Evolutionary conservation across 495 filamentous ascomycete species (phyloP).

Genomic region (Daldinia vernicosa): DNA sequence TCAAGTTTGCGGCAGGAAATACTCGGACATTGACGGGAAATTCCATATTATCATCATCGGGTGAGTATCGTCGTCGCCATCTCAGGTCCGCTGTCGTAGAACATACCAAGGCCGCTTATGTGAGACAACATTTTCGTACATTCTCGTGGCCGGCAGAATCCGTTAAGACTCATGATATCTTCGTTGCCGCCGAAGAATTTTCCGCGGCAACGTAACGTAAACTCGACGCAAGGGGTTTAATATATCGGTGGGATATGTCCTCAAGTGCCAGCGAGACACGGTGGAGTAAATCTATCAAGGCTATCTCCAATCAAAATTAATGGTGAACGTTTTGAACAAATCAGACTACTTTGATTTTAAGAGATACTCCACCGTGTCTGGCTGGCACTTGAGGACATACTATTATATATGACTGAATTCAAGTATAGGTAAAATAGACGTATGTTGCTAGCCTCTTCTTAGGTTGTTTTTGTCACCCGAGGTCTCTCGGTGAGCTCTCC

Average conservation of each 20-base stretch:
- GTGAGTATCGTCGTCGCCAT: neutral
- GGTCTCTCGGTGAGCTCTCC: too few relatives aligned
- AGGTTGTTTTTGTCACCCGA: neutral
- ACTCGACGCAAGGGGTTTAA: neutral
- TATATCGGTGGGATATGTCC: neutral
- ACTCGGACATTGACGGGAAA: neutral
- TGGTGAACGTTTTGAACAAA: too few relatives aligned
- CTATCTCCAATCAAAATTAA: too few relatives aligned
- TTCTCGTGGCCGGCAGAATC: neutral
- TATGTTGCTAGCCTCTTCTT: neutral
- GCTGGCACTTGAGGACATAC: too few relatives aligned
- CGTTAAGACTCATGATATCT: neutral
- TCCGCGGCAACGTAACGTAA: neutral
- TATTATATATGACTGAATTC: neutral
- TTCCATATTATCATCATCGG: neutral
- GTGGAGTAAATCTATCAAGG: too few relatives aligned
- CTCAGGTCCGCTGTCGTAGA: neutral
- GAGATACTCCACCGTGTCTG: too few relatives aligned
- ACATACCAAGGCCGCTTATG: neutral
- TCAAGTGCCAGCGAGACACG: too few relatives aligned
- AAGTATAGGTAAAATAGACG: neutral
- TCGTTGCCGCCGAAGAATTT: neutral
- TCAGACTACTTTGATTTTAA: too few relatives aligned
- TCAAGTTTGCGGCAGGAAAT: neutral
- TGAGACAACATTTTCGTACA: conserved; percentile 2